These are phyloP conservation scores for Metschnikowia chrysomelidarum DNA, from an alignment of 805 yeast genomes.

Conservation along the genomic window DNA sequence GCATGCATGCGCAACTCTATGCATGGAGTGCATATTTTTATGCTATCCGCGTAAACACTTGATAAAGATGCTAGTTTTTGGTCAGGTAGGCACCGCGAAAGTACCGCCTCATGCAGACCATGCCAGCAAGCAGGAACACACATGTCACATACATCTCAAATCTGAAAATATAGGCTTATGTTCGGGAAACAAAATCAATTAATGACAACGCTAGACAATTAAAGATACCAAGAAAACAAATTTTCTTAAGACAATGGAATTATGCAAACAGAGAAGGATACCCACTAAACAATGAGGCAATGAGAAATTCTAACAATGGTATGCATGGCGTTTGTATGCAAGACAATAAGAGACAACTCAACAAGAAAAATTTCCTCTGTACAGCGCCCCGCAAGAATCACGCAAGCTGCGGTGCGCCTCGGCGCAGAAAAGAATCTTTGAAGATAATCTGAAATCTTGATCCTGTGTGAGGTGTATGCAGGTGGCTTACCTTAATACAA, in stretches of 20 bases:
- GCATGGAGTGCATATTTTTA: slow-evolving; percentile 7
- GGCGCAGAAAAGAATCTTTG: background rate
- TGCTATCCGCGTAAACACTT: slow-evolving; percentile 2
- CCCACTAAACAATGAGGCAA: too few relatives aligned
- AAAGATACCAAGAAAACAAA: too few relatives aligned
- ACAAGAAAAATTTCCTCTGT: background rate
- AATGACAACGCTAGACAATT: too few relatives aligned
- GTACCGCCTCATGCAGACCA: slow-evolving; percentile 1
- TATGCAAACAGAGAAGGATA: too few relatives aligned
- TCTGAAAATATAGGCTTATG: too few relatives aligned
- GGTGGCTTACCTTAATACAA: too few relatives aligned
- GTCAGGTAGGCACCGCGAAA: background rate
- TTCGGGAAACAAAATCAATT: too few relatives aligned
- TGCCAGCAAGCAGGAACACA: too few relatives aligned
- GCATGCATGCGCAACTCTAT: slow-evolving; percentile 9
- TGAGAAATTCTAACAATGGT: too few relatives aligned
- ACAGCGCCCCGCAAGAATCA: slow-evolving; percentile 1
- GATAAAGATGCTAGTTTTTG: slow-evolving; percentile 2
- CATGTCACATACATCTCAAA: too few relatives aligned
- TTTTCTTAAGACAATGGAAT: too few relatives aligned
- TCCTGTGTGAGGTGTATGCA: slow-evolving; percentile 4
- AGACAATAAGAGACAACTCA: slow-evolving; percentile 2
- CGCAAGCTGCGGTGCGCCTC: slow-evolving; percentile 5
- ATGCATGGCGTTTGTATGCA: slow-evolving; percentile 1
- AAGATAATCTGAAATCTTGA: slow-evolving; percentile 5